Evolutionary conservation across 257 asterid species (phyloP), one percentile per base, ranked within the genome.

Genomic region (Solanum paucissectum): DNA sequence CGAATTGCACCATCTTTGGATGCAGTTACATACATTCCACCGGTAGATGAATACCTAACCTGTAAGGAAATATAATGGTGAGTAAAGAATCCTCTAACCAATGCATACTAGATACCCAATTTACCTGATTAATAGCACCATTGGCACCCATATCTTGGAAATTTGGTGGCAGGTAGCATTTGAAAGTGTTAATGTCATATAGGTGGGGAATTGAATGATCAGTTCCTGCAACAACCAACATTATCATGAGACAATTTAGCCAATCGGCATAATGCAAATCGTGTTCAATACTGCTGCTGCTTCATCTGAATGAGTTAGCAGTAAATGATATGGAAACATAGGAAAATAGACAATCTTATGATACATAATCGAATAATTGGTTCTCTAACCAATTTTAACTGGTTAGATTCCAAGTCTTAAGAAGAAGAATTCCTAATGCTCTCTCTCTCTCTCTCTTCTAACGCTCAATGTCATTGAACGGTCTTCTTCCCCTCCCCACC

Each of bases 81-180:
- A 44, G 16, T 27, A 25, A 62, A n/a, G 60, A 83, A 69, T 42
- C 83, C 37, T 49, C 34, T 44, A 25, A n/a, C 42, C 73, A 16
- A 62, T 36, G n/a, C 83, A 32, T 27, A 14, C 34, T 38, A 71
- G 12, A 52, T 9, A 40, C 40, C 32, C 6, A 66, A 16, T 7
- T 69, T 90, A 94, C 98, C 95, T 94, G 97, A 92, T 95, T 95
- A 93, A 95, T 92, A 90, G 97, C 96, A 88, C 94, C 96, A 92
- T 90, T 91, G 86, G 46, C 88, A 88, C 93, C 94, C 83, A 77
- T 90, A 88, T 94, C 98, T 90, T 92, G 98, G 90, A 92, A 90
- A 88, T 87, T 92, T 90, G 94, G 86, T 83, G 98, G 91, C 88
- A 95, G 92, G 89, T 94, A 95, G 90, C 98, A 95, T 90, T 94